phyloP scores from a whole-genome alignment of 1,284 basidiomycete genomes.

The Exobasidium cylindrosporum region DNA sequence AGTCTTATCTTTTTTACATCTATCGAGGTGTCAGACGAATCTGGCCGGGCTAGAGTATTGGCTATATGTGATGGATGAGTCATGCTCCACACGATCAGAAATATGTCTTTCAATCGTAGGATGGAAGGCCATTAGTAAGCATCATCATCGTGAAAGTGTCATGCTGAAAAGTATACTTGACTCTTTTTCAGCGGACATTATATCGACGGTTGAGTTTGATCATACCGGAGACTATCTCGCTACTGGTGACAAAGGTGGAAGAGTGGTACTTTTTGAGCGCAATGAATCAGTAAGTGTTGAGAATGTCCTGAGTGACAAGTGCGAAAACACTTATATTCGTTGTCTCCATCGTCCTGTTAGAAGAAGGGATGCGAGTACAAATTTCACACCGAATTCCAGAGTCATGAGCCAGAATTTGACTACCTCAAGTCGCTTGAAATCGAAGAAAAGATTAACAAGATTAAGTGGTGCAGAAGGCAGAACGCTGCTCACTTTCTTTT shows the following conservation, averaged over 20 bases:
- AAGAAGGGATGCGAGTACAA: constrained; percentile 99
- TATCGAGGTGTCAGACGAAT: too few relatives aligned
- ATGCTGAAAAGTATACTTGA: too few relatives aligned
- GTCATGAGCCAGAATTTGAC: constrained; percentile 99
- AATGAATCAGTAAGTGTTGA: constrained; percentile 82
- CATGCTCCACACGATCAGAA: too few relatives aligned
- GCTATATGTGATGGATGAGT: too few relatives aligned
- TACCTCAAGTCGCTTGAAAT: constrained; percentile 99
- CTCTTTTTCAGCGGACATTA: constrained; percentile 69
- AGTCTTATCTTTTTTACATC: constrained; percentile 29
- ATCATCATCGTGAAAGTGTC: too few relatives aligned
- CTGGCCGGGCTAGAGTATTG: too few relatives aligned
- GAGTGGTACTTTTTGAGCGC: constrained; percentile 96
- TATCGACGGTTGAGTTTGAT: constrained; percentile 94
- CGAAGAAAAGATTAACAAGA: constrained; percentile 99
- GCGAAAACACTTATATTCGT: constrained; percentile 2
- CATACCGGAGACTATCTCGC: constrained; percentile 99
- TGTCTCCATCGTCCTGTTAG: constrained; percentile 49
- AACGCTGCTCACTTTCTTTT: constrained; percentile 95
- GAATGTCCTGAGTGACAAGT: not conserved
- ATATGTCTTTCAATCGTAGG: too few relatives aligned
- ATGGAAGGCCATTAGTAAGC: too few relatives aligned
- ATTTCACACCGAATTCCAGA: constrained; percentile 99
- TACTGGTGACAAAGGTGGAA: constrained; percentile 95
- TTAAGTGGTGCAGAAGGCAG: constrained; percentile 98